Base-by-base conservation (phyloP, 2,329 filamentous ascomycete genomes). In the Fusarium begoniae region DNA sequence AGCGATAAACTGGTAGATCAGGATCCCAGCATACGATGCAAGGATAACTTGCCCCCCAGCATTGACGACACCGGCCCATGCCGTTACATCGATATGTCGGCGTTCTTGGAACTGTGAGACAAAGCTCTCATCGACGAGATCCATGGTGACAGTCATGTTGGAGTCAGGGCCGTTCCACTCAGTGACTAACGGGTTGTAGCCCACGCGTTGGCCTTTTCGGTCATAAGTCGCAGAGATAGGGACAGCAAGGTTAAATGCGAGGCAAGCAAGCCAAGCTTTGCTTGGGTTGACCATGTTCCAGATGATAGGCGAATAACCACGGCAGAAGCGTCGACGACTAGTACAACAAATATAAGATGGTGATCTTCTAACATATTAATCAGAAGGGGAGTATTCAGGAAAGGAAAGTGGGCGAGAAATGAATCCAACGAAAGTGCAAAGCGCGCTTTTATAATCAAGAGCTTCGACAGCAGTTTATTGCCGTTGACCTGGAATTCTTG, bases 401-500 rank as follows among this genome's bases (percentile, higher is more conserved):
- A 24, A 44, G n/a, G n/a, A 44, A 24, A 5, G 6, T 24, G 10
- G n/a, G 5, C 6, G 10, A 8, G 14, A 6, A 55, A 18, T 9
- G 4, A 18, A 24, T 24, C 4, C 3, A 18, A 12, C 15, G n/a
- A 43, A 43, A 44, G 43, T 2, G 43, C n/a, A 15, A 13, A n/a
- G 10, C n/a, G 43, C n/a, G 8, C n/a, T 24, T 44, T 24, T 24
- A 44, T 44, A 24, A 24, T 24, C 15, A 24, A 5, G n/a, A 18
- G 15, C 10, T 18, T 24, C 18, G 15, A 13, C 6, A 45, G 43
- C 15, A 18, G 17, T 13, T 44, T 44, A 0, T 44, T 18, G 2
- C 10, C 0, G 5, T 8, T 13, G 8, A 18, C 5, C 11, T 5
- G 11, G 2, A 18, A 2, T 6, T 24, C 7, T 24, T 1, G 15